These are phyloP conservation scores for Psophocarpus tetragonolobus DNA, from an alignment of 306 rosid genomes.

Conservation along the genomic window DNA sequence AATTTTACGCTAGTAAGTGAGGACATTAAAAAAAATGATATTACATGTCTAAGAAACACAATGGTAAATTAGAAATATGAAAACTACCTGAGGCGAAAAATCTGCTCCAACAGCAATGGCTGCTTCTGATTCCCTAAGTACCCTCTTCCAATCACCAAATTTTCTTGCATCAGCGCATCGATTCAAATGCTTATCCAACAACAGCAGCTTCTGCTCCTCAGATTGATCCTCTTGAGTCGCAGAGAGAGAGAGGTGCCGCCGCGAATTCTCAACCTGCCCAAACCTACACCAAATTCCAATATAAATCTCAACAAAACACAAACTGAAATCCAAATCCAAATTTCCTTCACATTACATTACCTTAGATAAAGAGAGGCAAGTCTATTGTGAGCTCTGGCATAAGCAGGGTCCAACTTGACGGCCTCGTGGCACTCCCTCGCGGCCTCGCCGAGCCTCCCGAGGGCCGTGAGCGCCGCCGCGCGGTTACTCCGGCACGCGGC, in stretches of 20 bases:
- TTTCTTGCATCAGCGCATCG: conserved; percentile 67
- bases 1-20: too few species aligned
- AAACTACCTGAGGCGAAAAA: conserved; percentile 71
- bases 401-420: conserved; percentile 69
- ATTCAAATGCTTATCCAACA: conserved; percentile 70
- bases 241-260: conserved; percentile 56
- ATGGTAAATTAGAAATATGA: neutral
- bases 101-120: conserved; percentile 78
- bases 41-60: too few species aligned
- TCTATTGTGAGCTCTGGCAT: conserved; percentile 83
- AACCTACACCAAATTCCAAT: conserved; percentile 49
- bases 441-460: conserved; percentile 81
- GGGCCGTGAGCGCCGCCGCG: conserved; percentile 81
- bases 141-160: conserved; percentile 77
- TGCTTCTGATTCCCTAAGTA: conserved; percentile 63
- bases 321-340: neutral
- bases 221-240: conserved; percentile 61
- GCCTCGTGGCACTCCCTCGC: conserved; percentile 85
- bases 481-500: conserved; percentile 79
- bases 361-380: conserved; percentile 80
- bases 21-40: too few species aligned
- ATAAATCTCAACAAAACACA: neutral
- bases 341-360: conserved; percentile 32
- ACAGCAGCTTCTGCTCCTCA: conserved; percentile 71
- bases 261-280: conserved; percentile 68